Conservation (phyloP, 352 stramenopile species). For the Pythium grandisporangium region DNA sequence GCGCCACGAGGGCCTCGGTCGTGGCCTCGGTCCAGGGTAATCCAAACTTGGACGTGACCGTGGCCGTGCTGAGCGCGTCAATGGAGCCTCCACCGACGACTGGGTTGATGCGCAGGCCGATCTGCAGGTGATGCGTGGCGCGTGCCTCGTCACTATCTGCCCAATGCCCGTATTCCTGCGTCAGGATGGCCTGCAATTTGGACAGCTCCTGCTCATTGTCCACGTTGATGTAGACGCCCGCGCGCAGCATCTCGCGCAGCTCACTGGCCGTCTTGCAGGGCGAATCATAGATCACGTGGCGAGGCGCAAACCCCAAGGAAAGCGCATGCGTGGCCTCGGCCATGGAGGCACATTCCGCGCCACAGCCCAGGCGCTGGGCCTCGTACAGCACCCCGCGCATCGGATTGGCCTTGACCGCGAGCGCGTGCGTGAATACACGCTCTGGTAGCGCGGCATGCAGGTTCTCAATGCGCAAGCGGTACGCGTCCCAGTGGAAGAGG, state of each 20-base stretch:
- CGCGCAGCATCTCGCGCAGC: conserved; percentile 63
- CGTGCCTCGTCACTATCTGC: conserved; percentile 20
- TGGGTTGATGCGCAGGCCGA: conserved; percentile 90
- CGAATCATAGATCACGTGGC: conserved; percentile 87
- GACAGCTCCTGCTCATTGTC: conserved; percentile 89
- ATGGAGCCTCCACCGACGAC: conserved; percentile 86
- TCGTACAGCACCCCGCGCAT: conserved; percentile 52
- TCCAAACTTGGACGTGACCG: conserved; percentile 88
- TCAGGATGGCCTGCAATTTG: conserved; percentile 60
- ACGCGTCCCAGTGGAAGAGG: conserved; percentile 56
- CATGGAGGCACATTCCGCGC: conserved; percentile 77
- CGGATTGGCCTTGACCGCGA: conserved; percentile 80
- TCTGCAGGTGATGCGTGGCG: no score
- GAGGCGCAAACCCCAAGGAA: conserved; percentile 56
- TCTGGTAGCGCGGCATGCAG: conserved; percentile 42
- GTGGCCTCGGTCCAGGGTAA: conserved; percentile 59
- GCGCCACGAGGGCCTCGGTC: conserved; percentile 28
- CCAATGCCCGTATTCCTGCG: conserved; percentile 18
- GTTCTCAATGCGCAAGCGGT: conserved; percentile 46
- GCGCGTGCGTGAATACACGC: conserved; percentile 58
- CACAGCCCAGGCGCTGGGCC: conserved; percentile 35
- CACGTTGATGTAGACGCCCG: conserved; percentile 86
- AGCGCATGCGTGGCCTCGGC: conserved; percentile 75
- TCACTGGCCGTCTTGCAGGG: conserved; percentile 88
- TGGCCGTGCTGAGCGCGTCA: conserved; percentile 79